Percentiles rank a stretch among this genome's conserved stretches.
These are phyloP conservation scores for Termitomyces sp. DNA, from an alignment of 768 basidiomycete genomes.

Conservation along the genomic window DNA sequence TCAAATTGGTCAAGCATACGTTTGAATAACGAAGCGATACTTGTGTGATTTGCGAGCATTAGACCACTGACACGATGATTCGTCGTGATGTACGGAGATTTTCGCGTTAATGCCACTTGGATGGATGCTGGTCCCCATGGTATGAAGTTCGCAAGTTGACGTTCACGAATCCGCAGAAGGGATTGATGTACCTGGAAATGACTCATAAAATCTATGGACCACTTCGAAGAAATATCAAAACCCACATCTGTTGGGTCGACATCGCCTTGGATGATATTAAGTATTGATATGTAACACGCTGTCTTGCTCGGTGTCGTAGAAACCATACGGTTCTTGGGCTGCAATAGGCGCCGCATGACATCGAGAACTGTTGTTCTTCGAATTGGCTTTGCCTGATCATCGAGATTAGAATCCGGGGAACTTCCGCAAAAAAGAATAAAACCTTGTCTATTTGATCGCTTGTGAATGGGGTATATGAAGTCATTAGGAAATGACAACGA, in stretches of 20 bases:
- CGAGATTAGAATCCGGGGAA: neutral
- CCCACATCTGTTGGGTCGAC: constrained; percentile 96
- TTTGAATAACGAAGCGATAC: constrained; percentile 96
- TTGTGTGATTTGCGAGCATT: constrained; percentile 99
- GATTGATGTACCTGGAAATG: constrained; percentile 87
- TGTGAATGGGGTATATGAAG: constrained; percentile 97
- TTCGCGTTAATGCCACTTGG: constrained; percentile 92
- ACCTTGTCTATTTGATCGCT: constrained; percentile 97
- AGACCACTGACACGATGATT: constrained; percentile 95
- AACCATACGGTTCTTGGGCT: constrained; percentile 99
- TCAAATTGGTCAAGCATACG: constrained; percentile 97
- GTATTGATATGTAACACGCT: constrained; percentile 94
- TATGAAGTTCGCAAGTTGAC: constrained; percentile 95
- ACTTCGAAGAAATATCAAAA: neutral
- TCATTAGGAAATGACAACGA: constrained; percentile 97
- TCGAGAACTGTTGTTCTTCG: constrained; percentile 96
- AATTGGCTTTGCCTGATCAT: constrained; percentile 83
- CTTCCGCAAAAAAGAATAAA: neutral
- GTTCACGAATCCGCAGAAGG: constrained; percentile 91
- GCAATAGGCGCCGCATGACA: constrained; percentile 95
- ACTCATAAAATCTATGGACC: neutral
- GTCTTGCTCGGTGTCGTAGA: constrained; percentile 90
- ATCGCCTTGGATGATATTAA: constrained; percentile 98
- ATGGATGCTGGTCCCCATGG: constrained; percentile 99
- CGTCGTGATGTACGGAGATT: constrained; percentile 82